phyloP scores from a whole-genome alignment of 169 alveolate species.

The Blepharisma undulans region DNA sequence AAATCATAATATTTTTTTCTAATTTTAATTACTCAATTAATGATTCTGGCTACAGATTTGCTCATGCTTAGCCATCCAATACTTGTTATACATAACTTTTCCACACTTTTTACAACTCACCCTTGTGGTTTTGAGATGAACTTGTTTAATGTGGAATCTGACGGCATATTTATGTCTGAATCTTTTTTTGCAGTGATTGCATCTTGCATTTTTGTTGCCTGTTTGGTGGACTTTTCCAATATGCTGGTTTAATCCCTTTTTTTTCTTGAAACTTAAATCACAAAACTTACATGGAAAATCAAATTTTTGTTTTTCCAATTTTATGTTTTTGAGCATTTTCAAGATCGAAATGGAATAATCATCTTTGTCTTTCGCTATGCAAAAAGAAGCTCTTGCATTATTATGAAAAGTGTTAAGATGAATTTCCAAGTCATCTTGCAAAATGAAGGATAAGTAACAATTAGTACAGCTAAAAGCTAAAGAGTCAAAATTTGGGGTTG shows the following conservation, averaged over 20 bases:
- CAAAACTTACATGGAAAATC: background rate
- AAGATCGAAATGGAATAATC: background rate
- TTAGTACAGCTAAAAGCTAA: background rate
- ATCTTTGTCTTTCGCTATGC: background rate
- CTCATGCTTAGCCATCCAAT: background rate
- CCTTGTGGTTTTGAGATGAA: background rate
- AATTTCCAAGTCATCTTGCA: background rate
- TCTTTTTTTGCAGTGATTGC: background rate
- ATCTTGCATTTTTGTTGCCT: background rate
- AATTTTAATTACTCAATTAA: background rate
- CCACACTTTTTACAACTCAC: background rate
- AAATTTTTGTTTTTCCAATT: background rate
- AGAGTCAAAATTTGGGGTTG: background rate
- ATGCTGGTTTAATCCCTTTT: constrained; percentile 12
- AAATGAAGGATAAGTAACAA: background rate
- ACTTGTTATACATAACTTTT: constrained; percentile 21
- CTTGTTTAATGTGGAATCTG: constrained; percentile 29
- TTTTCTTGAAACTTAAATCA: background rate
- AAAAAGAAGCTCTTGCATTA: background rate
- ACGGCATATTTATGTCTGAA: constrained; percentile 35
- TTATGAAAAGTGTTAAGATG: background rate
- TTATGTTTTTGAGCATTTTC: background rate
- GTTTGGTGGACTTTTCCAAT: constrained; percentile 16
- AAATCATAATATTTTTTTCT: background rate
- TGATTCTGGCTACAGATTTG: background rate